Percentiles rank a stretch among this genome's conserved stretches.
Evolutionary conservation across 2,329 filamentous ascomycete species (phyloP).

Genomic region (Paecilomyces sp.): DNA sequence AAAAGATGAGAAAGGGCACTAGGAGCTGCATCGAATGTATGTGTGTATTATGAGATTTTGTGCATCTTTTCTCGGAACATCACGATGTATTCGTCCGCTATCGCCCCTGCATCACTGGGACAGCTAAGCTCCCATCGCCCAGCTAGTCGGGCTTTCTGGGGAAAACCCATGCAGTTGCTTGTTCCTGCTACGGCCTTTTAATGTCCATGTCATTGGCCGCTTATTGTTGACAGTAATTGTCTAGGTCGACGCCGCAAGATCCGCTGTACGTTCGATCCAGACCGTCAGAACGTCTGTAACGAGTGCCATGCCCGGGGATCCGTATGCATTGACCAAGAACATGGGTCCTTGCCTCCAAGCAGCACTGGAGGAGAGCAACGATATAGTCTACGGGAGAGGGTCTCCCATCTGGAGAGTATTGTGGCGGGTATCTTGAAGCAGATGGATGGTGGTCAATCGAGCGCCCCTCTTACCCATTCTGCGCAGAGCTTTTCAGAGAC

Average conservation of each 20-base stretch:
- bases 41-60: constrained; percentile 2
- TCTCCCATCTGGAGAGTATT: constrained; percentile 29
- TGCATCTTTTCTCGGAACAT: background rate
- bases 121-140: background rate
- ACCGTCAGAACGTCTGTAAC: constrained; percentile 27
- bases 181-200: background rate
- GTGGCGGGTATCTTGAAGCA: constrained; percentile 26
- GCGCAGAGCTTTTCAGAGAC: background rate
- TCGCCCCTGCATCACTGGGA: no score
- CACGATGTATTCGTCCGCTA: background rate
- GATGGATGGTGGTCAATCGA: constrained; percentile 16
- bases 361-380: constrained; percentile 16
- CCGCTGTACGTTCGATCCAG: constrained; percentile 32
- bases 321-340: constrained; percentile 33
- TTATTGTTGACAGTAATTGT: background rate
- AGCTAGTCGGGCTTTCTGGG: background rate
- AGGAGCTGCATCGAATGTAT: constrained; percentile 37
- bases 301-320: constrained; percentile 33
- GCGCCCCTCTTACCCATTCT: background rate
- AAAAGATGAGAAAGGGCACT: constrained; percentile 38
- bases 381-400: constrained; percentile 32
- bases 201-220: background rate
- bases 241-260: constrained; percentile 35
- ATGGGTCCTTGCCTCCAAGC: constrained; percentile 18
- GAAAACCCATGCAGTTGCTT: background rate